phyloP scores from a whole-genome alignment of 148 eudicot genomes.

The Beta vulgaris region DNA sequence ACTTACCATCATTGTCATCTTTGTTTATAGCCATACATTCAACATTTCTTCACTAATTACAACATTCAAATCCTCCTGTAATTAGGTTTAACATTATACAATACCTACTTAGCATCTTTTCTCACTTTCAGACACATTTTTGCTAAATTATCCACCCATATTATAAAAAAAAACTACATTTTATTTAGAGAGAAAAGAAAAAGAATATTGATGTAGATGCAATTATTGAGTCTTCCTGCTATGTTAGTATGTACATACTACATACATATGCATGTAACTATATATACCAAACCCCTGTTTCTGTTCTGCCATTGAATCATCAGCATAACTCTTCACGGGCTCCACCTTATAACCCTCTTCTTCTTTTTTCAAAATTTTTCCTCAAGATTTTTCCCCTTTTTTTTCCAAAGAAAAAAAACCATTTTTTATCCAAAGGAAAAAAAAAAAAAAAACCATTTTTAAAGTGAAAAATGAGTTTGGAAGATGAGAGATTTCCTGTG shows the following conservation, averaged over 20 bases:
- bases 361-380: background rate
- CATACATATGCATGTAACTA: constrained; percentile 9
- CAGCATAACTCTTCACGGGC: background rate
- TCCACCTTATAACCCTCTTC: background rate
- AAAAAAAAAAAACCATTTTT: too few relatives aligned
- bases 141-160: background rate
- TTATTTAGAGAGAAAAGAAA: background rate
- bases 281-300: constrained; percentile 9
- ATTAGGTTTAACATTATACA: too few relatives aligned
- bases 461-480: background rate
- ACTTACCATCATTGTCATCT: constrained; percentile 2
- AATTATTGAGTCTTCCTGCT: background rate
- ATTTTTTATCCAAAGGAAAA: background rate
- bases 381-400: background rate
- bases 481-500: constrained; percentile 50
- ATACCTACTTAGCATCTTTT: background rate
- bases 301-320: background rate
- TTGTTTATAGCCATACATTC: background rate
- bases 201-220: background rate
- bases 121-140: background rate
- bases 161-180: too few relatives aligned
- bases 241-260: too few relatives aligned
- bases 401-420: background rate
- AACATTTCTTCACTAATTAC: background rate
- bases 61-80: too few relatives aligned